Evolutionary conservation across 345 rosid species (phyloP), one percentile per base, ranked within the genome.

Genomic region (Eucalyptus microcorys): DNA sequence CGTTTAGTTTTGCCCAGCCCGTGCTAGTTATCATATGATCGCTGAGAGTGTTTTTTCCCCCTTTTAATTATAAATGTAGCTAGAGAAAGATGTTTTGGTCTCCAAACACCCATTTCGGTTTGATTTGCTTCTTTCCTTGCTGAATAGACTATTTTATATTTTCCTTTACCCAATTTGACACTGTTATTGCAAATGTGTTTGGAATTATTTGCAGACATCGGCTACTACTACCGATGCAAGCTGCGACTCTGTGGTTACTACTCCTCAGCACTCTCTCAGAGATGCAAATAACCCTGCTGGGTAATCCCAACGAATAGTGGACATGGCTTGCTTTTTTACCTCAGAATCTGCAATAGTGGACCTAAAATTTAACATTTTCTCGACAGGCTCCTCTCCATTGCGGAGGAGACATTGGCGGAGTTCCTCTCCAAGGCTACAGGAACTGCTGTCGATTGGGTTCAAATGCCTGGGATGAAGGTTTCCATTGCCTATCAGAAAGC

Each of bases 391-490:
- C 98, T 98, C 92, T 96, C 99, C 57, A 96, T 98, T 89, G 99
- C 99, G 10, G 99, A 98, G 97, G 99, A 97, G 97, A 96, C 99
- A 87, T 96, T 98, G 97, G 95, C 99, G 94, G 99, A 97, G 97
- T 98, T 98, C 98, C 99, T 98, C 92, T 96, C 99, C 91, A 98
- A 98, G 99, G 99, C 99, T 96, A 98, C 99, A 88, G 99, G 99
- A 98, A 98, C 99, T 94, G 99, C 99, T 96, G 99, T 98, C 89
- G 99, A 98, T 95, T 98, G 99, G 99, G 99, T 98, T 95, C 99
- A 98, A 96, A 96, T 98, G 99, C 99, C 99, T 94, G 99, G 99
- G 99, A 98, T 98, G 99, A 98, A 98, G 99, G 99, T 98, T 27
- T n/a, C 86, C 53, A 10, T 87, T 87, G 43, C 30, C 84, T 76